These are phyloP conservation scores for Ogataea kodamae DNA, from an alignment of 805 yeast genomes.

Conservation along the genomic window DNA sequence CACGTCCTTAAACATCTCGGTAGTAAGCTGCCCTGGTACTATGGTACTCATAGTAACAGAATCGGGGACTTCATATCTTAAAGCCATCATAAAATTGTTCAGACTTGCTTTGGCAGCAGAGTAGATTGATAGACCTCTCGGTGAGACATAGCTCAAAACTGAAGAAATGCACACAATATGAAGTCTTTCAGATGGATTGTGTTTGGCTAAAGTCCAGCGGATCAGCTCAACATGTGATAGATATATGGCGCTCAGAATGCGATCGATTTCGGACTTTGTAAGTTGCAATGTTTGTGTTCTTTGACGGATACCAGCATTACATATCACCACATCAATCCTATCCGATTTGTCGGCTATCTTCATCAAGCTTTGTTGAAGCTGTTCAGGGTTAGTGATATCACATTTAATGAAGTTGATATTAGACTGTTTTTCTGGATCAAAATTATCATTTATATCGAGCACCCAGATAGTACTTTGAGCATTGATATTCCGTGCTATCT, in stretches of 20 bases:
- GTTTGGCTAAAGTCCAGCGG: constrained; percentile 27
- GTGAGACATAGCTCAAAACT: constrained; percentile 47
- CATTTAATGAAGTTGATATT: constrained; percentile 27
- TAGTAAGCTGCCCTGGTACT: constrained; percentile 49
- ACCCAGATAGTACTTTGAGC: constrained; percentile 5
- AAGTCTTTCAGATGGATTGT: constrained; percentile 28
- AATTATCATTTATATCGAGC: constrained; percentile 7
- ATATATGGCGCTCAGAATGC: constrained; percentile 41
- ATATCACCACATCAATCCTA: constrained; percentile 36
- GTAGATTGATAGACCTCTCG: constrained; percentile 44
- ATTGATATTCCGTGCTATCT: constrained; percentile 31
- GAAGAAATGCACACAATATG: constrained; percentile 45
- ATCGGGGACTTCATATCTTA: constrained; percentile 38
- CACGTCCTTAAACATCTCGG: constrained; percentile 48
- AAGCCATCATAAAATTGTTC: constrained; percentile 42
- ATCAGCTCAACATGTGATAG: constrained; percentile 42
- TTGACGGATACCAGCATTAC: constrained; percentile 50
- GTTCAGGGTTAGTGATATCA: constrained; percentile 20
- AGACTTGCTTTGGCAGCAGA: constrained; percentile 48
- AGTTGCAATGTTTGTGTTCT: constrained; percentile 30
- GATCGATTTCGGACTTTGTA: constrained; percentile 22
- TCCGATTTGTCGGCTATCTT: constrained; percentile 16
- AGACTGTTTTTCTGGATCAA: constrained; percentile 11
- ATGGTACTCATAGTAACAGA: constrained; percentile 37
- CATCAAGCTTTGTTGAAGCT: constrained; percentile 26